These are phyloP conservation scores for Geotrichum fermentans DNA, from an alignment of 1,139 yeast species.

Conservation along the genomic window DNA sequence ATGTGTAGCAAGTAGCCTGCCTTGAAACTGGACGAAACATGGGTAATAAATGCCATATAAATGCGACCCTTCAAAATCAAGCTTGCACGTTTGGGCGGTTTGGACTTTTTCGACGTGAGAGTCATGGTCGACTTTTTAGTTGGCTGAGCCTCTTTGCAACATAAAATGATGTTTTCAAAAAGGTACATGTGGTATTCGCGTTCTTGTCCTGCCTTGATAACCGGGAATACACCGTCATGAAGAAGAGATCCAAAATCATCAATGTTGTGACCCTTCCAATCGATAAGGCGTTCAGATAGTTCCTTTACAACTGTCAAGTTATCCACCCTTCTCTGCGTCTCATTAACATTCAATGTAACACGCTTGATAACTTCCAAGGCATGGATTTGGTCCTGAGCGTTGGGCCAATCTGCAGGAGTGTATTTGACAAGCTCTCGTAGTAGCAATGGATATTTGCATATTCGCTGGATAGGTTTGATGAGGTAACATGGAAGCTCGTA, in stretches of 20 bases:
- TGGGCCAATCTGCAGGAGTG: conserved; percentile 51
- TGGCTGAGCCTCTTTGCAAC: conserved; percentile 52
- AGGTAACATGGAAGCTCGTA: conserved; percentile 86
- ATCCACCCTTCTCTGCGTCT: conserved; percentile 89
- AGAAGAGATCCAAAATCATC: conserved; percentile 80
- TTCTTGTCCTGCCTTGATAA: conserved; percentile 68
- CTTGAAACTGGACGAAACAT: conserved; percentile 30
- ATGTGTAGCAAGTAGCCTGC: conserved; percentile 34
- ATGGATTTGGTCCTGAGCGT: conserved; percentile 60
- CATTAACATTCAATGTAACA: conserved; percentile 85
- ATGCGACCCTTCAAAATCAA: conserved; percentile 42
- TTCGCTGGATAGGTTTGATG: conserved; percentile 89
- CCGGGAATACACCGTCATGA: conserved; percentile 72
- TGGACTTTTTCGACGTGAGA: conserved; percentile 30
- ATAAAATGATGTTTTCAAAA: conserved; percentile 79
- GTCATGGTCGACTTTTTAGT: conserved; percentile 34
- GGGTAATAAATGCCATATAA: conserved; percentile 39
- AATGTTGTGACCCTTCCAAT: conserved; percentile 92
- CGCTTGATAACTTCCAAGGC: conserved; percentile 67
- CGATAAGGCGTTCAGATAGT: conserved; percentile 66
- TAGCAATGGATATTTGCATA: conserved; percentile 86
- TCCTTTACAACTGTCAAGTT: conserved; percentile 69
- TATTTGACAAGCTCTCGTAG: conserved; percentile 68
- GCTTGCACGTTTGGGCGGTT: conserved; percentile 24
- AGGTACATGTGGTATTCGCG: conserved; percentile 85